Base-by-base conservation (phyloP, 164 flowering plant genomes). In the Houttuynia cordata region DNA sequence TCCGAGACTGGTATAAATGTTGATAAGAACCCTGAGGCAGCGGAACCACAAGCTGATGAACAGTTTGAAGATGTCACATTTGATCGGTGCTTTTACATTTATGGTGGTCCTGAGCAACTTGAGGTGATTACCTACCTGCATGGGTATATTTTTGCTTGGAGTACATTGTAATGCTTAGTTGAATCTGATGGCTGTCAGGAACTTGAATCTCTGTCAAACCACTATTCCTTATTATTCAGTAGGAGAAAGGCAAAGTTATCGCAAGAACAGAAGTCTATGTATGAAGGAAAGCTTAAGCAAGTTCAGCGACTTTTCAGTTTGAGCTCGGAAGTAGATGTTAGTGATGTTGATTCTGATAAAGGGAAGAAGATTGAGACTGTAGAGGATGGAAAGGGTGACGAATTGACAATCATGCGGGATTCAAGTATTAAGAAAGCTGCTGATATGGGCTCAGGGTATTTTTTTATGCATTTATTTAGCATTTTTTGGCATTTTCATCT, bases 91-190 rank as follows among this genome's bases (percentile, higher is more conserved):
- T 91, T 94, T 75, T 94, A 94, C 68, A 94, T 94, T 58, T 94
- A 91, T 77, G 99, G 99, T 56, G 97, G 99, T 62, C 97, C 99
- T 56, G 96, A 94, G 66, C 96, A 85, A 72, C 71, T 94, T 69
- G 97, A 94, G 99, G 99, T 94, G 22, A 58, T 45, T 3, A 17
- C 17, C 49, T 0, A 45, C 49, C 17, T 45, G 49, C 17, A 45
- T 45, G 17, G 14, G 14, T 45, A 2, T 45, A 51, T 62, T 60
- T 65, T 70, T 68, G 50, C 22, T 51, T 67, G 59, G 24, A 21
- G 59, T 30, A 30, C 37, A 45, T 45, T 45, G 17, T 45, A 17
- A 45, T 8, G 49, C 12, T 17, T 12, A 45, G 17, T 12, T 45
- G 9, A 45, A 45, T 10, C 17, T 12, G 49, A 12, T 2, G 14